These are phyloP conservation scores for Emergomyces africanus DNA, from an alignment of 2,329 filamentous ascomycete genomes.

Conservation along the genomic window DNA sequence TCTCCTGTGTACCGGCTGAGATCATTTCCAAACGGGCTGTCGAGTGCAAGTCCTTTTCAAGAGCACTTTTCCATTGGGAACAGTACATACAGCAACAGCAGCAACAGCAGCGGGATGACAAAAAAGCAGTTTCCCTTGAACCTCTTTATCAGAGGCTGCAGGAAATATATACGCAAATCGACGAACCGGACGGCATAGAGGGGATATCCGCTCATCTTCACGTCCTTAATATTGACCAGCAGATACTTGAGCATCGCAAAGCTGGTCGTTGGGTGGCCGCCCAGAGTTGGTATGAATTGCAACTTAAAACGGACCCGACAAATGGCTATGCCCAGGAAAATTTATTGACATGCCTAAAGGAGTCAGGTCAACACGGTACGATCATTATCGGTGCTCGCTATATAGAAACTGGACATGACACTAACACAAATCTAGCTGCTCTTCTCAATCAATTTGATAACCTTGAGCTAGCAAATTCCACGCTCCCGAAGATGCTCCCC, in stretches of 20 bases:
- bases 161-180: constrained; percentile 91
- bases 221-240: constrained; percentile 81
- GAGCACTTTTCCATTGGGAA: constrained; percentile 89
- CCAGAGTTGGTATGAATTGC: constrained; percentile 95
- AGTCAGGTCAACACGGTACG: constrained; percentile 87
- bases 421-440: constrained; percentile 44
- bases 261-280: constrained; percentile 87
- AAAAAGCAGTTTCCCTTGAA: constrained; percentile 42
- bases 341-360: constrained; percentile 75
- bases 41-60: constrained; percentile 86
- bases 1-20: constrained; percentile 57
- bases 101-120: constrained; percentile 36
- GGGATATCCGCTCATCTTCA: constrained; percentile 82
- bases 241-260: constrained; percentile 84
- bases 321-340: constrained; percentile 69
- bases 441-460: constrained; percentile 77
- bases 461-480: constrained; percentile 43
- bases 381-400: constrained; percentile 2
- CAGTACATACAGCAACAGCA: constrained; percentile 63
- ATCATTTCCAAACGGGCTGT: constrained; percentile 71
- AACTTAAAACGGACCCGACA: constrained; percentile 64
- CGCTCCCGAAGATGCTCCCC: constrained; percentile 54
- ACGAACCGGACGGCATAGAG: constrained; percentile 93
- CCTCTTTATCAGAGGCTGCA: constrained; percentile 67
- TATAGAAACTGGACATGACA: neutral